Conservation (phyloP, 148 eudicot species). For the Rheum nobile region DNA sequence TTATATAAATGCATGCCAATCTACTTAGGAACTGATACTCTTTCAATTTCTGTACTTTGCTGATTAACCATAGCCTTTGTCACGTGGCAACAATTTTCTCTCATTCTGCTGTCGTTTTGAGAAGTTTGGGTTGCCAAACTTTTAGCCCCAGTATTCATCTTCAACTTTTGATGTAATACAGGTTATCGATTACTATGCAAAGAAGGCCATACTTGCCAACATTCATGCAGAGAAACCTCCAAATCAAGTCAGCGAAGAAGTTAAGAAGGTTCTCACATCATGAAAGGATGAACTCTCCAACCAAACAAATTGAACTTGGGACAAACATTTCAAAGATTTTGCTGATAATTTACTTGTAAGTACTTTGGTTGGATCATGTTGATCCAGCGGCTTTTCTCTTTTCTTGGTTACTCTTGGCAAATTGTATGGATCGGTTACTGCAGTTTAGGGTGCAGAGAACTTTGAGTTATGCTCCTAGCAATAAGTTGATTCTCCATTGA, state of each 20-base stretch:
- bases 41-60: not conserved
- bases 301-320: not conserved
- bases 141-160: not conserved
- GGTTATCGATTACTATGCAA: slow-evolving; percentile 59
- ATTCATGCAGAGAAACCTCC: slow-evolving; percentile 69
- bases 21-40: not conserved
- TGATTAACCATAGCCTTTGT: too few species aligned
- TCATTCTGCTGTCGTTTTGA: not conserved
- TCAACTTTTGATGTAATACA: slow-evolving; percentile 5
- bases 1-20: not conserved
- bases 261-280: slow-evolving; percentile 28
- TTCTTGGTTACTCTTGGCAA: not conserved
- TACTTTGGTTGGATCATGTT: not conserved
- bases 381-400: slow-evolving; percentile 2
- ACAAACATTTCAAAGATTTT: not conserved
- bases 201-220: slow-evolving; percentile 52
- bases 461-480: not conserved
- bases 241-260: slow-evolving; percentile 30
- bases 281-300: slow-evolving; percentile 10
- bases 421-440: not conserved
- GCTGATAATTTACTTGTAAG: not conserved
- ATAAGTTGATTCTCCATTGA: not conserved
- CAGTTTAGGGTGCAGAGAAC: slow-evolving; percentile 5
- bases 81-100: too few species aligned
- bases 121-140: not conserved